A percentile compares a stretch with the other conserved stretches of the same genome.
Evolutionary conservation across 176 grass and related monocot species (phyloP).

Genomic region (Melocanna baccifera): DNA sequence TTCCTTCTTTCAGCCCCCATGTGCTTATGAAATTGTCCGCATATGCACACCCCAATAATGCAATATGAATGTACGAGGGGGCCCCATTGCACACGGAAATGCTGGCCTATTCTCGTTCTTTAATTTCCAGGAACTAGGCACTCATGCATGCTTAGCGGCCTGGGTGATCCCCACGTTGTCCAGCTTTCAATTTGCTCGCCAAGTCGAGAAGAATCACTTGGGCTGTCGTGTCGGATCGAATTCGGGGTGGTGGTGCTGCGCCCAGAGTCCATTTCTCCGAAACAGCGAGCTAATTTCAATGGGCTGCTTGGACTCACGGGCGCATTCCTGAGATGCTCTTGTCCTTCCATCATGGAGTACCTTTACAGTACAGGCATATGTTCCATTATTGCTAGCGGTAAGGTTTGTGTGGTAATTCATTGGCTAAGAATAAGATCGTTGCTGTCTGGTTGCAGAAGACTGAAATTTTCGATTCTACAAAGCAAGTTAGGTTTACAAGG

Average conservation of each 20-base stretch:
- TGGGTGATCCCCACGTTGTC: not conserved
- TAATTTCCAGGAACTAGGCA: not conserved
- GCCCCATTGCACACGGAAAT: not conserved
- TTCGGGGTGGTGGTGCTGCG: not conserved
- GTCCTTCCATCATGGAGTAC: not conserved
- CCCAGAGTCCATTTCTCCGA: not conserved
- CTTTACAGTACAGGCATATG: not conserved
- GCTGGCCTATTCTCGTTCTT: not conserved
- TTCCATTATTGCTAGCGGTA: not conserved
- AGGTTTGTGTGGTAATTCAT: not conserved
- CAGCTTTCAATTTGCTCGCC: not conserved
- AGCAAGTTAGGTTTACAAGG: not conserved
- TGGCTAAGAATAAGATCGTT: not conserved
- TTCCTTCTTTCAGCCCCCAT: not conserved
- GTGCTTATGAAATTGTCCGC: not conserved
- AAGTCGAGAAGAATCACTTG: not conserved
- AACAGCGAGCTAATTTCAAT: not conserved
- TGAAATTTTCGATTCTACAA: not conserved
- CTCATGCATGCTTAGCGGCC: not conserved
- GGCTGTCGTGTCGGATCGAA: conserved; percentile 6
- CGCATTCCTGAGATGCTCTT: not conserved
- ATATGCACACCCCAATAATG: not conserved
- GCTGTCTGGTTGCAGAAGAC: not conserved
- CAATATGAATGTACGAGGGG: not conserved
- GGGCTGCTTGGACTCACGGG: not conserved